Evolutionary conservation across 1,284 basidiomycete genomes (phyloP), one percentile per base, ranked within the genome.

Genomic region (Cystobasidium slooffiae): DNA sequence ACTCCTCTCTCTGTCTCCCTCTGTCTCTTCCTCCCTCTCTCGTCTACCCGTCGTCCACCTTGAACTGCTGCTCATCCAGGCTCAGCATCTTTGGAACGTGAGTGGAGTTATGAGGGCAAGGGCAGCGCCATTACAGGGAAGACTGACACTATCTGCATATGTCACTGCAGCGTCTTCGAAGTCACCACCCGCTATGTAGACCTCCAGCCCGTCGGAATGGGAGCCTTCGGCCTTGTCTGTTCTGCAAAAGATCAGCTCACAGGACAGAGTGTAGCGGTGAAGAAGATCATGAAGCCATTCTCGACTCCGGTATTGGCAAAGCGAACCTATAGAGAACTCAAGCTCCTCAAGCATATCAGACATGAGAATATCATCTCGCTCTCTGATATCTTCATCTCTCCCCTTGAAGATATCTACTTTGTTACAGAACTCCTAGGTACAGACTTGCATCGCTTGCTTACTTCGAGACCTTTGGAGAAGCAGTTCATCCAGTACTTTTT

Each of bases 401-500:
- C 96, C 18, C 87, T 98, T 49, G 96, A 99, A 83, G 96, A 99
- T 85, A 88, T 97, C 91, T 99, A 99, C 86, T 99, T 99, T 83
- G 97, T 99, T 72, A 99, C 97, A n/a, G 96, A 99, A 82, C 89
- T 99, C 9, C 88, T 99, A 58, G 96, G 97, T 70, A 99, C 96
- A 76, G 96, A 99, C 85, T 87, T 99, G 18, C 96, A 99, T 83
- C 92, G 96, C 77, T 88, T 99, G 44, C 88, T 99, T 78, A 99
- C 97, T 22, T 96, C 93, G 64, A 87, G 96, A 68, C 96, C 96
- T 31, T 87, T 99, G 78, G 96, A 99, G 86, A 99, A 99, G 86
- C 96, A 99, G 83, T 99, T 99, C 84, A 99, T 99, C 76, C 96
- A 99, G 82, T 99, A 99, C 84, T 99, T 99, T 86, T 86, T 99